These are phyloP conservation scores for Pelargonium nanum DNA, from an alignment of 345 rosid species.

Conservation along the genomic window DNA sequence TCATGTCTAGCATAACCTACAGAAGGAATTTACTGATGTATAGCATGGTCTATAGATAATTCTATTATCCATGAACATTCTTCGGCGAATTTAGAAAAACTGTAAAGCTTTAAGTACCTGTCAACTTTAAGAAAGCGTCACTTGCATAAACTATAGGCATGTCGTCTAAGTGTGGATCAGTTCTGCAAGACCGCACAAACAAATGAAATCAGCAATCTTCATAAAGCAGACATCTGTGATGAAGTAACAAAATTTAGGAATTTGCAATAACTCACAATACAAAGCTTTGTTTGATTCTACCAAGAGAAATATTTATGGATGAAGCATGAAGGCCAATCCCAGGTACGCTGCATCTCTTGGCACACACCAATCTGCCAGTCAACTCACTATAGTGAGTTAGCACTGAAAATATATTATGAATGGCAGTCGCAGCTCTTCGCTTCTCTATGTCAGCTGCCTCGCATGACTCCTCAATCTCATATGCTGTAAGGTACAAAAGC, in stretches of 20 bases:
- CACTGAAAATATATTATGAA: slow-evolving; percentile 46
- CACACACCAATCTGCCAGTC: slow-evolving; percentile 56
- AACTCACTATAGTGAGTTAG: slow-evolving; percentile 50
- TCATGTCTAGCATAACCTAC: slow-evolving; percentile 75
- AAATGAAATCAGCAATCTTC: slow-evolving; percentile 19
- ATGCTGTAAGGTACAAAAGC: slow-evolving; percentile 24
- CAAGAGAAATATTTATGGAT: slow-evolving; percentile 72
- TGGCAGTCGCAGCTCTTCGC: slow-evolving; percentile 43
- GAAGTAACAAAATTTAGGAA: slow-evolving; percentile 19
- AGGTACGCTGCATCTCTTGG: slow-evolving; percentile 36
- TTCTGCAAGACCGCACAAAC: slow-evolving; percentile 38
- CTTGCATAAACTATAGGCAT: slow-evolving; percentile 87
- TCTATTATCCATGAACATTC: not conserved
- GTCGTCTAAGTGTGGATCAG: slow-evolving; percentile 55
- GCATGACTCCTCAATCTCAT: slow-evolving; percentile 51
- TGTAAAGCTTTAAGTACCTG: slow-evolving; percentile 37
- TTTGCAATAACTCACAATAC: slow-evolving; percentile 88
- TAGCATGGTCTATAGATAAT: not conserved
- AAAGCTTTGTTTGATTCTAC: slow-evolving; percentile 99
- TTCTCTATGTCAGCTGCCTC: slow-evolving; percentile 72
- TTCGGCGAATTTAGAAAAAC: not conserved
- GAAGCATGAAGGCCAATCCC: slow-evolving; percentile 44
- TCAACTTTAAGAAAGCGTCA: slow-evolving; percentile 77
- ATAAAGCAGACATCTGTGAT: slow-evolving; percentile 10
- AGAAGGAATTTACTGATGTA: slow-evolving; percentile 1